phyloP scores from a whole-genome alignment of 2,329 filamentous ascomycete species.

The Fusarium sublunatum region DNA sequence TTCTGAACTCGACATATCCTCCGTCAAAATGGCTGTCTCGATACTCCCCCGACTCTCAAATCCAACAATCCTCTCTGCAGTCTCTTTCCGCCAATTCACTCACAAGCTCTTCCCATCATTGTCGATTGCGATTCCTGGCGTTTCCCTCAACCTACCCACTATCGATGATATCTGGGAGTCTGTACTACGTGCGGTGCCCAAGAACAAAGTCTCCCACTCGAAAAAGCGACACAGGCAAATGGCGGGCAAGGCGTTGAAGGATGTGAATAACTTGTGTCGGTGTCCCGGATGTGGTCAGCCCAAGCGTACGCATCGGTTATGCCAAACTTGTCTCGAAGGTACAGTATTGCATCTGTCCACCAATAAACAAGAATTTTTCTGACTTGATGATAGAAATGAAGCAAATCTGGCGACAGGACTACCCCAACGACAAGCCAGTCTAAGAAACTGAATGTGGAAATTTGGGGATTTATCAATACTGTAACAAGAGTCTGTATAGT shows the following conservation, averaged over 20 bases:
- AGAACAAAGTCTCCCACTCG: conserved; percentile 98
- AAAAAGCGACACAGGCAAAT: conserved; percentile 94
- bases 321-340: conserved; percentile 88
- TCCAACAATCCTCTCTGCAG: conserved; percentile 54
- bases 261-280: conserved; percentile 86
- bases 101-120: conserved; percentile 64
- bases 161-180: conserved; percentile 91
- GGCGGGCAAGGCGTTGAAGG: conserved; percentile 94
- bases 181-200: conserved; percentile 90
- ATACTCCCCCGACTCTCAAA: conserved; percentile 67
- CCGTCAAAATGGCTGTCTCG: conserved; percentile 60
- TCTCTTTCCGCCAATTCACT: conserved; percentile 60
- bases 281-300: conserved; percentile 89
- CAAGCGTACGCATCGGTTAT: conserved; percentile 90
- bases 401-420: conserved; percentile 57
- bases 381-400: conserved; percentile 55
- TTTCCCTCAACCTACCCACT: conserved; percentile 66
- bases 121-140: conserved; percentile 68
- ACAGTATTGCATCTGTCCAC: conserved; percentile 35
- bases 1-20: conserved; percentile 14
- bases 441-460: conserved; percentile 36
- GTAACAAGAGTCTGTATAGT: conserved; percentile 50
- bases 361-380: conserved; percentile 14
- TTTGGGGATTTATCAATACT: conserved; percentile 41
- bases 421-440: conserved; percentile 50